Evolutionary conservation across 78 protist species (phyloP).

Genomic region (Tieghemostelium lacteum): DNA sequence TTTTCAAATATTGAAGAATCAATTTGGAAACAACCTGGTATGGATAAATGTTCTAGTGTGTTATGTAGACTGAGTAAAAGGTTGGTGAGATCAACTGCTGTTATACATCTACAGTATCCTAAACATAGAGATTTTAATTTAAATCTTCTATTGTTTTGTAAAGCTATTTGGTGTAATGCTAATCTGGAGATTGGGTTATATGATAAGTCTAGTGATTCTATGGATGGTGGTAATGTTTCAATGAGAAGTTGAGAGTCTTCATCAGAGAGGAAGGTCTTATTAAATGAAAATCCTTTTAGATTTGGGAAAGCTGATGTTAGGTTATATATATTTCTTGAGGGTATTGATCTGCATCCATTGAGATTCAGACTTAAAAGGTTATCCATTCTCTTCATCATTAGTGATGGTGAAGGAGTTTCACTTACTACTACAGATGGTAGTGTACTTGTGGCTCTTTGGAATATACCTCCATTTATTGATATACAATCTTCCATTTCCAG

Average conservation of each 20-base stretch:
- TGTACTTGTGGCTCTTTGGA: neutral
- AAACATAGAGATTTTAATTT: conserved; percentile 13
- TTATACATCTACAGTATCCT: conserved; percentile 29
- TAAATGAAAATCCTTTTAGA: conserved; percentile 15
- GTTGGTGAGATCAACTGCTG: neutral
- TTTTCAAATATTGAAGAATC: conserved; percentile 10
- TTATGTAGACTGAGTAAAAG: neutral
- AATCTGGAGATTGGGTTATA: conserved; percentile 40
- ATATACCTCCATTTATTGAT: conserved; percentile 2
- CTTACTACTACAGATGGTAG: neutral
- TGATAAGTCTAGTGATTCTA: conserved; percentile 29
- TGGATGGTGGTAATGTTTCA: conserved; percentile 35
- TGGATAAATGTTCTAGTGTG: conserved; percentile 15
- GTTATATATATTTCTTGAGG: neutral
- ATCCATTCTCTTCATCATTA: conserved; percentile 13
- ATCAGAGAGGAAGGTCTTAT: conserved; percentile 44
- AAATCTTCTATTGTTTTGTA: conserved; percentile 15
- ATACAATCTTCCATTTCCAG: neutral
- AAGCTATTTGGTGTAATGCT: conserved; percentile 13
- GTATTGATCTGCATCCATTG: conserved; percentile 3
- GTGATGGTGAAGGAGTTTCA: conserved; percentile 4
- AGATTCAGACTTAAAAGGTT: neutral
- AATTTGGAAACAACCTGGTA: conserved; percentile 46
- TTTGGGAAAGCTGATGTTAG: neutral
- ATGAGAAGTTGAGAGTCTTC: conserved; percentile 35